Conservation (phyloP, 345 rosid genomes). For the Isatis tinctoria region DNA sequence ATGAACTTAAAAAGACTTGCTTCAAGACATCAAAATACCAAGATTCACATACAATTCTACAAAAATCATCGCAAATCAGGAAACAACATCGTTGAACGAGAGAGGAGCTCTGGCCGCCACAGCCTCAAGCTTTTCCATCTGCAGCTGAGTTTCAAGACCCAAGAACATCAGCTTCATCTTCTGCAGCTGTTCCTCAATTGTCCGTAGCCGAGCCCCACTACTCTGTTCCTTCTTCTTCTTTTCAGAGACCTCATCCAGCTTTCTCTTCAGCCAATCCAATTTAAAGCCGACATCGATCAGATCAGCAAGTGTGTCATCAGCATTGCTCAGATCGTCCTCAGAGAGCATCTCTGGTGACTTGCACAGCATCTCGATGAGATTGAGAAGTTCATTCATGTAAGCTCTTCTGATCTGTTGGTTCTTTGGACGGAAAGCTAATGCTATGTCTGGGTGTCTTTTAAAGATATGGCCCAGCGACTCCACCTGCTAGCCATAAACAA, state of each 20-base stretch:
- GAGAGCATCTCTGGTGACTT: constrained; percentile 11
- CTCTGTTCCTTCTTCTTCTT: neutral
- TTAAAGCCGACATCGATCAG: constrained; percentile 17
- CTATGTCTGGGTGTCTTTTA: constrained; percentile 15
- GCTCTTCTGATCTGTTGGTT: neutral
- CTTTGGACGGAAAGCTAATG: constrained; percentile 12
- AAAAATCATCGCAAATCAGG: neutral
- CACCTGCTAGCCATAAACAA: neutral
- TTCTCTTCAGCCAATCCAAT: constrained; percentile 15
- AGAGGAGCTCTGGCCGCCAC: constrained; percentile 12
- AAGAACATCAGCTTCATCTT: constrained; percentile 1
- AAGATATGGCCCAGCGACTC: constrained; percentile 2
- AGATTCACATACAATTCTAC: too few species aligned
- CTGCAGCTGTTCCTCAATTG: neutral
- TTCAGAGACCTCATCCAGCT: neutral
- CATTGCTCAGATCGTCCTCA: constrained; percentile 10
- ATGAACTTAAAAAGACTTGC: too few species aligned
- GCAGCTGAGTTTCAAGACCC: neutral
- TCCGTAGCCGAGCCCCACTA: neutral
- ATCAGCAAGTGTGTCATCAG: constrained; percentile 10
- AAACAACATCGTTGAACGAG: neutral
- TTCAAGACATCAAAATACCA: too few species aligned
- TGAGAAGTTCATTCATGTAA: constrained; percentile 11
- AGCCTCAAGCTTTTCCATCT: neutral
- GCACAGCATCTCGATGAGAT: constrained; percentile 3